phyloP scores from a whole-genome alignment of 164 flowering plant species.

The Nymphaea thermarum region DNA sequence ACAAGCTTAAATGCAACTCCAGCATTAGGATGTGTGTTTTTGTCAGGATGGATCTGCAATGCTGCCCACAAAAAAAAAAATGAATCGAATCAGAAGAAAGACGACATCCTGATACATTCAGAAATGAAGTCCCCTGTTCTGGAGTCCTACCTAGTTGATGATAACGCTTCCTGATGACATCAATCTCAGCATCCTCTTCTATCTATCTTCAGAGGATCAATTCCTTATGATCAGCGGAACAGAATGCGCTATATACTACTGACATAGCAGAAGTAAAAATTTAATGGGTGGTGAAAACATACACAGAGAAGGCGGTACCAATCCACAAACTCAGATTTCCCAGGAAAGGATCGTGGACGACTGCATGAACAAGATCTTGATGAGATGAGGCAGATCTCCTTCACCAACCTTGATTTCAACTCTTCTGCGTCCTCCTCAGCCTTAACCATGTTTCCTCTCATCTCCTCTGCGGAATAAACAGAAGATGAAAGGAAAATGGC shows the following conservation, averaged over 20 bases:
- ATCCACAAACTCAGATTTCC: slow-evolving; percentile 38
- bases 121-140: not conserved
- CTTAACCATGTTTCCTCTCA: slow-evolving; percentile 15
- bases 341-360: not conserved
- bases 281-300: slow-evolving; percentile 12
- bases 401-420: slow-evolving; percentile 37
- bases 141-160: slow-evolving; percentile 43
- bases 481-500: not conserved
- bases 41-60: slow-evolving; percentile 86
- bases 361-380: slow-evolving; percentile 14
- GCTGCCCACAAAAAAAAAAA: slow-evolving; percentile 31
- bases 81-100: not conserved
- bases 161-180: slow-evolving; percentile 48
- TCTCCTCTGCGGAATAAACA: not conserved
- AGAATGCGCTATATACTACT: not conserved
- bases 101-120: not conserved
- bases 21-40: slow-evolving; percentile 79
- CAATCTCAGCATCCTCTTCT: slow-evolving; percentile 42
- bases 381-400: slow-evolving; percentile 42
- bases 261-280: not conserved
- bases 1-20: slow-evolving; percentile 82
- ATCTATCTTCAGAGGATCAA: slow-evolving; percentile 26
- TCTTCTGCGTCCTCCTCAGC: slow-evolving; percentile 17
- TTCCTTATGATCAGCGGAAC: not conserved
- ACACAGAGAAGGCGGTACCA: slow-evolving; percentile 80